Evolutionary conservation across 2,329 filamentous ascomycete genomes (phyloP).

Genomic region (Sarocladiaceae sp.): DNA sequence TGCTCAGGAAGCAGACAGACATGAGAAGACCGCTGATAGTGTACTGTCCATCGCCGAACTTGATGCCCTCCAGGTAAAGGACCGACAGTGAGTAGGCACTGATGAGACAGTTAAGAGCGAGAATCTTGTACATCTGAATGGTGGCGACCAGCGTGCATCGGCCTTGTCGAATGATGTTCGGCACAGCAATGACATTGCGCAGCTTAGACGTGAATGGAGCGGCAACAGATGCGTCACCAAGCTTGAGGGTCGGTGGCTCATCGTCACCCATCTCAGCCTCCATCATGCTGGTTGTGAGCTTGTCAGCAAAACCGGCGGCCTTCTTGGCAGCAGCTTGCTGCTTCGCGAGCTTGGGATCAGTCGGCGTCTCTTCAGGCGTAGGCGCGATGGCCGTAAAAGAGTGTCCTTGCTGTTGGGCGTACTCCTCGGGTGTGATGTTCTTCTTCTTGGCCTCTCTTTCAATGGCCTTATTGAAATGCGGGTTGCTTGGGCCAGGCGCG

Average conservation of each 20-base stretch:
- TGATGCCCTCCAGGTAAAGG: constrained; percentile 95
- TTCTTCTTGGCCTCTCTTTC: constrained; percentile 79
- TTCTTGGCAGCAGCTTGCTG: constrained; percentile 62
- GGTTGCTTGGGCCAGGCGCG: constrained; percentile 82
- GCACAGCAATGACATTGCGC: constrained; percentile 91
- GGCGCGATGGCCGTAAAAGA: constrained; percentile 59
- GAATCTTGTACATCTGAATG: constrained; percentile 99
- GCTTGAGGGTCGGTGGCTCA: constrained; percentile 91
- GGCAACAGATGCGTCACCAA: constrained; percentile 94
- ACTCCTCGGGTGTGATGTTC: constrained; percentile 56
- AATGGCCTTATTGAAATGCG: constrained; percentile 89
- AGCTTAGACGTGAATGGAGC: constrained; percentile 97
- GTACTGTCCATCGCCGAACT: constrained; percentile 96
- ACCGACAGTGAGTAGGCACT: constrained; percentile 96
- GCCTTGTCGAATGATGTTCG: constrained; percentile 96
- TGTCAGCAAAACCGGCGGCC: constrained; percentile 75
- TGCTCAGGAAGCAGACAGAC: constrained; percentile 98
- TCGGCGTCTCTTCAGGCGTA: constrained; percentile 43
- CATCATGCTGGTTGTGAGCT: constrained; percentile 81
- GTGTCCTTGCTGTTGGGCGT: constrained; percentile 45
- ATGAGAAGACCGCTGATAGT: constrained; percentile 99
- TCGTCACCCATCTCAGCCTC: constrained; percentile 80
- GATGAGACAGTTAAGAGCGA: constrained; percentile 95
- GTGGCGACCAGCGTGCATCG: constrained; percentile 96
- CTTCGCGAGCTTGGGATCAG: constrained; percentile 4